Conservation (phyloP, 345 rosid species). For the Kernera saxatilis region DNA sequence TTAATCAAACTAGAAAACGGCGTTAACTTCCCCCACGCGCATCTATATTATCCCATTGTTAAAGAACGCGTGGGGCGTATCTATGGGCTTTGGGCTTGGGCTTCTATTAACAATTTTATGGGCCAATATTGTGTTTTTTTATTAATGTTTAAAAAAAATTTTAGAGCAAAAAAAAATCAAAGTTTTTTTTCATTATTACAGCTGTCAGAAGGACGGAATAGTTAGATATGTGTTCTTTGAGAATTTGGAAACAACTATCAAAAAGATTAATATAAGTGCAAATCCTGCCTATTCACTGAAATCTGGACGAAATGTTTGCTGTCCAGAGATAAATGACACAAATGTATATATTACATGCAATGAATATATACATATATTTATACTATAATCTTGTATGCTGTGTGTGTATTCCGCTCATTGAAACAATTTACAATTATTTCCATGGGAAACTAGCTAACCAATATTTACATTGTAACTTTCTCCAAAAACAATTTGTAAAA, state of each 20-base stretch:
- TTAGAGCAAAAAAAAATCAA: background rate
- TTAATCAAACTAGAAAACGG: no score
- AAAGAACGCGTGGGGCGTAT: background rate
- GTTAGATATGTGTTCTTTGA: background rate
- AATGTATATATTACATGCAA: background rate
- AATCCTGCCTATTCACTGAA: background rate
- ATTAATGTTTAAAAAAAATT: background rate
- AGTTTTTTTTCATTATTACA: background rate
- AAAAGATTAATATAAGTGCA: background rate
- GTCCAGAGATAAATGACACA: background rate
- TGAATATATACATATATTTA: background rate
- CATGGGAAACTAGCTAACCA: slow-evolving; percentile 1
- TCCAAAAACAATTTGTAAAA: background rate
- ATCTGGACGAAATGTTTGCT: background rate
- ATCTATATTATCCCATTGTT: background rate
- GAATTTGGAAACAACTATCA: background rate
- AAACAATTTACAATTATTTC: slow-evolving; percentile 20
- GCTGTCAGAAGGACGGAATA: background rate
- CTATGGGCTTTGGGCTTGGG: background rate
- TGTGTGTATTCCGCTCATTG: slow-evolving; percentile 9
- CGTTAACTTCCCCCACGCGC: slow-evolving; percentile 4
- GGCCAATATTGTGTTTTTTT: background rate
- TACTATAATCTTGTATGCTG: background rate
- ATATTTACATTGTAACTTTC: background rate
- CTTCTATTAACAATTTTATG: background rate